Percentiles rank a stretch among this genome's conserved stretches.
These are phyloP conservation scores for Cardamine chenopodiifolia DNA, from an alignment of 345 rosid species.

Conservation along the genomic window DNA sequence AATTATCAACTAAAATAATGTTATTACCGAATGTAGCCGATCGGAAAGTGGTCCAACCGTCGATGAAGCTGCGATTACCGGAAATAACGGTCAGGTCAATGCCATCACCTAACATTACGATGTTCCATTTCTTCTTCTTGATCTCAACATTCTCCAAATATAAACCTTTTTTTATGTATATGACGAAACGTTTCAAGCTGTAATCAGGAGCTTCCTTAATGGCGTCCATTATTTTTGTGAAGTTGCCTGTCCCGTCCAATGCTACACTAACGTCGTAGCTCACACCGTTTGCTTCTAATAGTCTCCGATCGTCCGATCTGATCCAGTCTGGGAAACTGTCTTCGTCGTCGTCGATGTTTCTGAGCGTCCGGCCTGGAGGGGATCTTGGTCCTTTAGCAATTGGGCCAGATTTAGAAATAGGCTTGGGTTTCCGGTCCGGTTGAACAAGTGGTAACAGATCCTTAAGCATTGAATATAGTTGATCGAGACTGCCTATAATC, in stretches of 20 bases:
- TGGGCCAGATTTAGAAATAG: slow-evolving; percentile 33
- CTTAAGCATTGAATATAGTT: slow-evolving; percentile 60
- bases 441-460: slow-evolving; percentile 59
- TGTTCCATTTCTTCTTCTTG: slow-evolving; percentile 82
- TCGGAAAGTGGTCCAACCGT: slow-evolving; percentile 93
- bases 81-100: slow-evolving; percentile 62
- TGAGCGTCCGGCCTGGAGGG: slow-evolving; percentile 38
- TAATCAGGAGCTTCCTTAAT: slow-evolving; percentile 65
- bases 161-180: slow-evolving; percentile 65
- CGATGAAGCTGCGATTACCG: slow-evolving; percentile 61
- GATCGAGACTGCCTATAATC: slow-evolving; percentile 53
- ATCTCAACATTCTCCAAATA: slow-evolving; percentile 80
- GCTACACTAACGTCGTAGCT: slow-evolving; percentile 55
- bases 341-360: slow-evolving; percentile 7
- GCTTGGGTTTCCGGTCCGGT: slow-evolving; percentile 34
- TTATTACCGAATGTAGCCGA: slow-evolving; percentile 83
- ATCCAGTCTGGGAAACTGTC: slow-evolving; percentile 64
- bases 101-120: slow-evolving; percentile 86
- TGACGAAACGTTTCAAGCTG: slow-evolving; percentile 55
- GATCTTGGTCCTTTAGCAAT: slow-evolving; percentile 29
- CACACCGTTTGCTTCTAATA: slow-evolving; percentile 51
- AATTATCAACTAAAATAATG: background rate
- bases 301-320: slow-evolving; percentile 51
- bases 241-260: slow-evolving; percentile 79
- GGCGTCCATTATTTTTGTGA: slow-evolving; percentile 66